Conservation (phyloP, 164 flowering plant species). For the Umbilicus rupestris region DNA sequence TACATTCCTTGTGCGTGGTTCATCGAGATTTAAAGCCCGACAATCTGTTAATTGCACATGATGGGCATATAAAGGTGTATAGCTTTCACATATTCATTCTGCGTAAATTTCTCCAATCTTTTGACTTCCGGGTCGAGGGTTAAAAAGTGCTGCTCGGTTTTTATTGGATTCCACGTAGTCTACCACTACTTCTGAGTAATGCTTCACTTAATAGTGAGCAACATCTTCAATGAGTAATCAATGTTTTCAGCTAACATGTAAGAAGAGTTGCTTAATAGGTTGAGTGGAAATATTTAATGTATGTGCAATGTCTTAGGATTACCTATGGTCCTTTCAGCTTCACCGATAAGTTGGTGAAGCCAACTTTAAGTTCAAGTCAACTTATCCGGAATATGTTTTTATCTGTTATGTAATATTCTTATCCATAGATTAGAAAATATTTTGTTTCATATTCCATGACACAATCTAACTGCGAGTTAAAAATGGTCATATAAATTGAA, state of each 20-base stretch:
- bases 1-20: slow-evolving; percentile 86
- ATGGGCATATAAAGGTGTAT: slow-evolving; percentile 93
- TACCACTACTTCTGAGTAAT: not conserved
- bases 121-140: not conserved
- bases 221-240: not conserved
- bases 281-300: too few species aligned
- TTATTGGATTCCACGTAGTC: not conserved
- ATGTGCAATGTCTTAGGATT: too few species aligned
- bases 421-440: not conserved
- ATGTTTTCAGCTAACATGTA: not conserved
- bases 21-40: slow-evolving; percentile 99
- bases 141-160: not conserved
- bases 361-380: too few species aligned
- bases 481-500: not conserved
- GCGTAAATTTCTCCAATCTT: not conserved
- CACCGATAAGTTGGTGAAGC: too few species aligned
- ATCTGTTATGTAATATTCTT: not conserved
- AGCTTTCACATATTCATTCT: not conserved
- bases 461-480: not conserved
- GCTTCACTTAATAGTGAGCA: not conserved
- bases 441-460: not conserved
- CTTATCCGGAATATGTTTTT: too few species aligned
- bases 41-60: slow-evolving; percentile 97
- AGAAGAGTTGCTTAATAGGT: not conserved
- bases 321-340: too few species aligned